Conservation (phyloP, 106 monocot genomes). For the Phalaenopsis equestris region DNA sequence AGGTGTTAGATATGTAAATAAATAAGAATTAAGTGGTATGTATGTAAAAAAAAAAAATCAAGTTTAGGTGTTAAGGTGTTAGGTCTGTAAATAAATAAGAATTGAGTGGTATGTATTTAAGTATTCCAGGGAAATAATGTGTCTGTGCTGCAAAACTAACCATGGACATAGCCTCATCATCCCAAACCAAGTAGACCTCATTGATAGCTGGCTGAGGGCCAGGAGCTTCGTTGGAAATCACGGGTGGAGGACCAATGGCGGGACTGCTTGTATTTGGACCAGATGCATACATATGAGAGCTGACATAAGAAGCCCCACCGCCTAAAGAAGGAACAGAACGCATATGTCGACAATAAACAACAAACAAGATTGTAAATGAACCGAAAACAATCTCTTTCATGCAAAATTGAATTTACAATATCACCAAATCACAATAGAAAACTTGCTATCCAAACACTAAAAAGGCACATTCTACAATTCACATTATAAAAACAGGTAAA, state of each 20-base stretch:
- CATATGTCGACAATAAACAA: background rate
- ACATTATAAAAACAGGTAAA: background rate
- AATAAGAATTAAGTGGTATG: too few relatives aligned
- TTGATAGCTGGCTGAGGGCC: constrained; percentile 44
- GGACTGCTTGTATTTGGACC: constrained; percentile 80
- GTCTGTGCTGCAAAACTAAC: constrained; percentile 17
- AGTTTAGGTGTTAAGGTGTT: too few relatives aligned
- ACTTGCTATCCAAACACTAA: background rate
- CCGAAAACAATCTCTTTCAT: background rate
- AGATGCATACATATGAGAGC: constrained; percentile 78
- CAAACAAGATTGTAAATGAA: background rate
- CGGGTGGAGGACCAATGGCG: constrained; percentile 84
- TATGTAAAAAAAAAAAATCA: too few relatives aligned
- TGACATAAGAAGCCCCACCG: constrained; percentile 20
- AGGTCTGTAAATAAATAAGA: too few relatives aligned
- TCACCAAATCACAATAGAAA: background rate
- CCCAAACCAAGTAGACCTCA: constrained; percentile 98
- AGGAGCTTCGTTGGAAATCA: constrained; percentile 74
- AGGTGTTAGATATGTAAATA: too few relatives aligned
- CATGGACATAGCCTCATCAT: constrained; percentile 99
- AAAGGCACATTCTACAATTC: background rate
- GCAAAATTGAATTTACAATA: background rate
- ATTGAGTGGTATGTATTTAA: too few relatives aligned
- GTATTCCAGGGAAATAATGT: background rate
- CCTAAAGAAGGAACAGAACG: constrained; percentile 16